Percentiles rank a stretch among this genome's conserved stretches.
Conservation (phyloP, 768 basidiomycete species). For the Tylopilus rubrobrunneus region DNA sequence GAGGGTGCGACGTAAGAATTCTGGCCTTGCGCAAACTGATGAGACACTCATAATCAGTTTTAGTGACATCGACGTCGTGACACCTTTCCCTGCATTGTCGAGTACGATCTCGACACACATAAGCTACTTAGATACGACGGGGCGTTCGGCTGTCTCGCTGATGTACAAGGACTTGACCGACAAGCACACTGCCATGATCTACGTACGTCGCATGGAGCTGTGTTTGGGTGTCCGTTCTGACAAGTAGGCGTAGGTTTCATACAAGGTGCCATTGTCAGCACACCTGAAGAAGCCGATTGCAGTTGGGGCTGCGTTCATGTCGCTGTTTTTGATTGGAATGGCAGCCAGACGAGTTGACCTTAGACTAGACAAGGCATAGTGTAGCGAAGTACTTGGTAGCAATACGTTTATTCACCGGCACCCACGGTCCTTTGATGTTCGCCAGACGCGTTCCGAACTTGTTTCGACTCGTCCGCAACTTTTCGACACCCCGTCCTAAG, state of each 20-base stretch:
- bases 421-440: slow-evolving; percentile 17
- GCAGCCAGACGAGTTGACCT: slow-evolving; percentile 49
- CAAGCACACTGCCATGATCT: slow-evolving; percentile 74
- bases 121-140: slow-evolving; percentile 89
- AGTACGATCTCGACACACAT: slow-evolving; percentile 63
- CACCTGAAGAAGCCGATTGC: slow-evolving; percentile 84
- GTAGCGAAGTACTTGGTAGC: not conserved
- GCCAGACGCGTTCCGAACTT: slow-evolving; percentile 2
- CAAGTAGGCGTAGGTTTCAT: slow-evolving; percentile 63
- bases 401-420: not conserved
- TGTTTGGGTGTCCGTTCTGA: slow-evolving; percentile 7
- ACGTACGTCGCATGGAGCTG: slow-evolving; percentile 52
- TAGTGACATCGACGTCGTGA: slow-evolving; percentile 72
- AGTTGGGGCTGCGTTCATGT: slow-evolving; percentile 67
- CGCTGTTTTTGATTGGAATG: slow-evolving; percentile 53
- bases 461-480: slow-evolving; percentile 2
- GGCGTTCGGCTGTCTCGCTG: slow-evolving; percentile 77
- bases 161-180: slow-evolving; percentile 72
- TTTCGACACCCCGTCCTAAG: slow-evolving; percentile 8
- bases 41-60: slow-evolving; percentile 9
- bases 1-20: slow-evolving; percentile 88
- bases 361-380: slow-evolving; percentile 40
- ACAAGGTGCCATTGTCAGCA: slow-evolving; percentile 76
- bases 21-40: slow-evolving; percentile 10
- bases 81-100: slow-evolving; percentile 74